Base-by-base conservation (phyloP, 2,329 filamentous ascomycete genomes). In the Arthrinium phaeospermum region DNA sequence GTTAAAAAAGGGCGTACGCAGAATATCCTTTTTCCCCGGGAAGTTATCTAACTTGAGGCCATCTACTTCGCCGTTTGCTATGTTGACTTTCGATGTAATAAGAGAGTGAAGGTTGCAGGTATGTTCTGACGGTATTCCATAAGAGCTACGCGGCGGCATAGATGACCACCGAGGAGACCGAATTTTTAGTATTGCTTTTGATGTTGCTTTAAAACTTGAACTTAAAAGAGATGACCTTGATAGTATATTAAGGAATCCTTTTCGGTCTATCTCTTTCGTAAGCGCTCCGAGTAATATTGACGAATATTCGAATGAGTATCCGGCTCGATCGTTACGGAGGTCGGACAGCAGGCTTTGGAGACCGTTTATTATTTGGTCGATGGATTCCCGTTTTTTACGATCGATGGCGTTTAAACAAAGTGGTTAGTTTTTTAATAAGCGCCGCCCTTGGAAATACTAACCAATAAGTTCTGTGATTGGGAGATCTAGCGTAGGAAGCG, bases 281-380 rank as follows among this genome's bases (percentile, higher is more conserved):
- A 78, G 37, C 2, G 73, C 70, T 41, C 76, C 76, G 10, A 78
- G 72, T 13, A 76, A 67, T 16, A 75, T 73, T 2, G 73, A 72
- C 8, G 72, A 74, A 34, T 75, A 78, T 27, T 72, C 74, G 44
- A 72, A 73, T 27, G 53, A 71, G 70, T 73, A 77, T 44, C 16
- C 61, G 16, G 67, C 3, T 53, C 68, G 34, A 45, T 24, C 46
- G 7, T 49, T 37, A 37, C 34, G 34, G 49, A 73, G 44, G 14
- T 46, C n/a, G 14, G n/a, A 34, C 22, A 61, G 46, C 14, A 75
- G 72, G 0, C 74, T n/a, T 1, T 73, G 74, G 24, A 75, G 19
- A 2, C 72, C 19, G 5, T 19, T 24, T 13, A 70, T 37, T 41
- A 70, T 46, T 22, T 53, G 10, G 3, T 34, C 30, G 13, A 69